These are phyloP conservation scores for Immersiporthe knoxdaviesiana DNA, from an alignment of 2,329 filamentous ascomycete genomes.

Conservation along the genomic window DNA sequence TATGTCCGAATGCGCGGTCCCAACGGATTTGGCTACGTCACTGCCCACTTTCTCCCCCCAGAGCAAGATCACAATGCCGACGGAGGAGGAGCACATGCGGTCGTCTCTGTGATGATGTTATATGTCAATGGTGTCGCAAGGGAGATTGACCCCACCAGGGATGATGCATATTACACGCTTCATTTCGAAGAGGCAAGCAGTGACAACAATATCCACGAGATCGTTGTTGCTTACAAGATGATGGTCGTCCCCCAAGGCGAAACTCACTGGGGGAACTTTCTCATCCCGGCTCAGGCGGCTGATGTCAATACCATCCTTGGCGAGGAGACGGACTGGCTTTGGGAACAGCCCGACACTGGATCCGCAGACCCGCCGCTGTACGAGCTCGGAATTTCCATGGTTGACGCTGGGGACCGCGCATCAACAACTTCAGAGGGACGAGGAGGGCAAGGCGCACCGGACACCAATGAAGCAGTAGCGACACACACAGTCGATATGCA, in stretches of 20 bases:
- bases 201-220: not conserved
- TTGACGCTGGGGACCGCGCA: not conserved
- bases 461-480: not conserved
- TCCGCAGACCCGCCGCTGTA: not conserved
- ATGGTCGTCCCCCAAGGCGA: not conserved
- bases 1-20: not conserved
- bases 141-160: not conserved
- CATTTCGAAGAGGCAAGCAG: not conserved
- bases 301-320: conserved; percentile 5
- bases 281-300: not conserved
- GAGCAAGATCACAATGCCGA: accelerated
- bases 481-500: not conserved
- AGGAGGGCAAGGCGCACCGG: not conserved
- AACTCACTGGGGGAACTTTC: conserved; percentile 12
- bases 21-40: not conserved
- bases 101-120: conserved; percentile 7
- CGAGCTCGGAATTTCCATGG: not conserved
- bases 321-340: not conserved
- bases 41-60: not conserved
- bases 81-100: not conserved
- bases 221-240: conserved; percentile 15
- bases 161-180: not conserved
- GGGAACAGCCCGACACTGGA: not conserved
- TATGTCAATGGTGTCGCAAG: not conserved
- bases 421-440: not conserved